phyloP scores from a whole-genome alignment of 1,139 yeast species.

The Diutina mesorugosa region DNA sequence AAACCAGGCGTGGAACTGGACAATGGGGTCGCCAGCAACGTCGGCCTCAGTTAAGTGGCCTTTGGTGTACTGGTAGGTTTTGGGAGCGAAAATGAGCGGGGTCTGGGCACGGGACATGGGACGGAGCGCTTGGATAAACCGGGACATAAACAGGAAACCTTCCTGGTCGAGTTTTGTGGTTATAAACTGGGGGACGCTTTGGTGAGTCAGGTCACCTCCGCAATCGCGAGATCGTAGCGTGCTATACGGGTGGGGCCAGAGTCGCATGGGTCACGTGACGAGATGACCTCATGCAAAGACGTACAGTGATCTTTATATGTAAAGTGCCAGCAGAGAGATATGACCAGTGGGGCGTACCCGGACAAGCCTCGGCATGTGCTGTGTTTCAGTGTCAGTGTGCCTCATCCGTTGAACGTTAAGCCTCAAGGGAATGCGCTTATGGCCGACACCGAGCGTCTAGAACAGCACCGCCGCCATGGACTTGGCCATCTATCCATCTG shows the following conservation, averaged over 20 bases:
- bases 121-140: background rate
- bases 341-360: background rate
- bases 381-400: background rate
- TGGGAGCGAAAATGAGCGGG: constrained; percentile 56
- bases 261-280: too few relatives aligned
- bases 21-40: constrained; percentile 48
- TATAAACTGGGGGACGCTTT: too few relatives aligned
- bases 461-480: constrained; percentile 18
- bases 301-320: background rate
- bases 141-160: background rate
- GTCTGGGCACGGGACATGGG: constrained; percentile 5
- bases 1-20: constrained; percentile 78
- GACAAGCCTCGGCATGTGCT: background rate
- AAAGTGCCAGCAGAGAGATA: background rate
- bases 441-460: constrained; percentile 4
- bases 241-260: too few relatives aligned
- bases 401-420: background rate
- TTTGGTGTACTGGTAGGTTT: constrained; percentile 79
- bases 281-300: too few relatives aligned
- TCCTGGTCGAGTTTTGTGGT: too few relatives aligned
- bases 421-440: background rate
- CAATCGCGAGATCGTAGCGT: too few relatives aligned
- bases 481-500: constrained; percentile 43
- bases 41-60: constrained; percentile 44
- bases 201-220: too few relatives aligned